These are phyloP conservation scores for Hydrangea macrophylla DNA, from an alignment of 148 eudicot genomes.

Conservation along the genomic window DNA sequence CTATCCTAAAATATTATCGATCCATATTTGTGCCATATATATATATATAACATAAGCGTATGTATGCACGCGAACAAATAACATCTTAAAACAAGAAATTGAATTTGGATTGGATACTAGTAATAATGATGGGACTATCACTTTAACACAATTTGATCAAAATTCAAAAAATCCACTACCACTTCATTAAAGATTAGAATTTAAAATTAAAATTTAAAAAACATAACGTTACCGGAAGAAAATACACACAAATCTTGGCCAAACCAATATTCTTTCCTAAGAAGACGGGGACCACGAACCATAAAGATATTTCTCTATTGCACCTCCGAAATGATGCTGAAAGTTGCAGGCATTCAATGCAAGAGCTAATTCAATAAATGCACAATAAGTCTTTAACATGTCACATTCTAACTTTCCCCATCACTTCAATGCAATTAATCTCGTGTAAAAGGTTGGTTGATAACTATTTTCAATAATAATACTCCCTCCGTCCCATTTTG, in stretches of 20 bases:
- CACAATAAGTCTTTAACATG: conserved; percentile 14
- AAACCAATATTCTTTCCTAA: conserved; percentile 15
- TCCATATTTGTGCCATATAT: too few species aligned
- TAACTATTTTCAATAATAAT: too few species aligned
- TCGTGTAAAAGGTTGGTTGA: too few species aligned
- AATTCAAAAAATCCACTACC: too few species aligned
- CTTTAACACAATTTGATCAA: too few species aligned
- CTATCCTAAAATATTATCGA: too few species aligned
- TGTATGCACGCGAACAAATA: too few species aligned
- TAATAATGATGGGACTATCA: too few species aligned
- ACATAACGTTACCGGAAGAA: not conserved
- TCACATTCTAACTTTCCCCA: conserved; percentile 20
- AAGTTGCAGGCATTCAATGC: conserved; percentile 35
- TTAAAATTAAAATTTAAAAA: conserved; percentile 1
- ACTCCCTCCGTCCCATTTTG: too few species aligned
- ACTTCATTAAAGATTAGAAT: too few species aligned
- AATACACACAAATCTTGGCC: conserved; percentile 6
- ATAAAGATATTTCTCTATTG: conserved; percentile 19
- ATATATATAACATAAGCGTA: too few species aligned
- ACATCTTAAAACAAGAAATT: not conserved
- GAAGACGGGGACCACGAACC: conserved; percentile 15
- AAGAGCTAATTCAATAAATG: conserved; percentile 40
- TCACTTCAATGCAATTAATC: conserved; percentile 5
- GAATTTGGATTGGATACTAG: too few species aligned
- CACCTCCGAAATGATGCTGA: conserved; percentile 28